Evolutionary conservation across 176 grass and related monocot genomes (phyloP), one percentile per base, ranked within the genome.

Genomic region (Eleusine indica): DNA sequence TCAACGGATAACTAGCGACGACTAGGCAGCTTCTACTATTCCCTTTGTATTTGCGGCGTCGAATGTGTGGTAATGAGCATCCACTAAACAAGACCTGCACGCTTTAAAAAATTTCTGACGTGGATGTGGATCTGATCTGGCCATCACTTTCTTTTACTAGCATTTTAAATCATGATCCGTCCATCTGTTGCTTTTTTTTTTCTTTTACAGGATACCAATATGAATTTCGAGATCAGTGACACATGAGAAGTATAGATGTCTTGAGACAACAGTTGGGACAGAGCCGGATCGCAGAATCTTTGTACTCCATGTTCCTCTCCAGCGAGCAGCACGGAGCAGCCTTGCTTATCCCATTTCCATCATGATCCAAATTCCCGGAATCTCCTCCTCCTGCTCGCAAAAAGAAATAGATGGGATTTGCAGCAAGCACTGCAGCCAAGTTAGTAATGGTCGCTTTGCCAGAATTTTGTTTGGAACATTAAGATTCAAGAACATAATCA

Each of bases 251-350:
- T 54, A 16, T 54, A 54, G 17, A 54, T 54, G 53, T n/a, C 22
- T 63, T 29, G 25, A 64, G 25, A 64, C 25, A 17, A 15, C 37
- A 71, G 37, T 17, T 48, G 5, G 30, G 41, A 17, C 53, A 52
- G 56, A 32, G 54, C 43, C 76, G 64, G 68, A 86, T 30, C 9
- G 57, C 68, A 74, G 68, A 65, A 86, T 73, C 75, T 80, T 53
- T 67, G 58, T 65, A 44, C 69, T 44, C 69, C 77, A 73, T 74
- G 85, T 47, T 58, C 47, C 60, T 40, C 76, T 37, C 42, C 77
- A 17, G 61, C 77, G 21, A 80, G 62, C 84, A 84, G 70, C 80
- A 74, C 70, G 38, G 80, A 22, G 57, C 41, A 71, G 14, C 28
- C 82, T 3, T 48, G 80, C 53, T 61, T 10, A 82, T 72, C 43